A percentile compares a stretch with the other conserved stretches of the same genome.
These are phyloP conservation scores for Neurospora sp. DNA, from an alignment of 495 filamentous ascomycete genomes.

Conservation along the genomic window DNA sequence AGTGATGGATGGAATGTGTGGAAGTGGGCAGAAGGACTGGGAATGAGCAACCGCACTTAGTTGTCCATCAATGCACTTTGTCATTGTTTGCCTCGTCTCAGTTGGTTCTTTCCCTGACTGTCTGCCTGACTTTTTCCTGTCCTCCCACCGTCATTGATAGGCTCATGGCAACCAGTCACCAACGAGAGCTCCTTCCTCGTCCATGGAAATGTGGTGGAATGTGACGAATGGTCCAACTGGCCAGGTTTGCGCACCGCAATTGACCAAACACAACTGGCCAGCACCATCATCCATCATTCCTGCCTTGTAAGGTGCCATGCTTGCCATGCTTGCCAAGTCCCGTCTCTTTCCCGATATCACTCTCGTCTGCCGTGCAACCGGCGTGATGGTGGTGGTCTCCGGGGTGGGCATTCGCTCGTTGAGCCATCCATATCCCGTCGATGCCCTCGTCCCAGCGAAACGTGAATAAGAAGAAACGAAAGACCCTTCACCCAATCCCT, in stretches of 20 bases:
- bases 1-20: not conserved
- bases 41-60: not conserved
- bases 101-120: not conserved
- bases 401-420: not conserved
- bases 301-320: not conserved
- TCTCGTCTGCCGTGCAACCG: not conserved
- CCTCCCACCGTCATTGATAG: not conserved
- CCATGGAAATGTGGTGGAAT: not conserved
- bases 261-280: not conserved
- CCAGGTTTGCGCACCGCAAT: not conserved
- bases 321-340: not conserved
- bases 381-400: not conserved
- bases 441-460: not conserved
- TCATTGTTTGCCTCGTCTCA: not conserved
- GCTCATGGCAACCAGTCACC: not conserved
- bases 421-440: not conserved
- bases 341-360: not conserved
- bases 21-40: not conserved
- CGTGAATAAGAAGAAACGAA: not conserved
- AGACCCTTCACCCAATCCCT: not conserved
- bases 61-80: not conserved
- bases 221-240: not conserved
- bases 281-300: not conserved
- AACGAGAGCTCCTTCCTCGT: not conserved
- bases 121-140: not conserved